phyloP scores from a whole-genome alignment of 108 stramenopile genomes.

The Cylindrotheca fusiformis region DNA sequence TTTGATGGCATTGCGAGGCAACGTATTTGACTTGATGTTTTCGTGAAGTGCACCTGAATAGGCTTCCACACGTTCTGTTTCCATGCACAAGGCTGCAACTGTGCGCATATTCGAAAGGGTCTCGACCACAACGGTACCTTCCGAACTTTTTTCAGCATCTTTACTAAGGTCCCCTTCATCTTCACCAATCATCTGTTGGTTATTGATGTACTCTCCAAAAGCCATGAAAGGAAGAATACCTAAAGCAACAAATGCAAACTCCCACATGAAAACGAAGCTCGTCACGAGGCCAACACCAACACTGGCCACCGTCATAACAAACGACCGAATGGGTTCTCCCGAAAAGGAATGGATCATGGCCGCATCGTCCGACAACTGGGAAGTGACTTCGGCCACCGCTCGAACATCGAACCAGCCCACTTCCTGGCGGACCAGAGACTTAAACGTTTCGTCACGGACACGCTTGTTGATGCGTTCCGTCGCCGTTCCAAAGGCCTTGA shows the following conservation, averaged over 20 bases:
- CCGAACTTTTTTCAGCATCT: conserved; percentile 30
- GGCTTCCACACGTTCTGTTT: conserved; percentile 26
- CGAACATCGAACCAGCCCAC: conserved; percentile 49
- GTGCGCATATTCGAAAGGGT: conserved; percentile 60
- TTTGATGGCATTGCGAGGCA: conserved; percentile 25
- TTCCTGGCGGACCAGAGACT: conserved; percentile 47
- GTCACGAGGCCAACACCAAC: conserved; percentile 57
- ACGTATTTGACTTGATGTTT: conserved; percentile 15
- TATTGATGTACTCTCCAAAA: conserved; percentile 68
- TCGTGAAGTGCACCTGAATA: conserved; percentile 32
- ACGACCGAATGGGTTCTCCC: conserved; percentile 61
- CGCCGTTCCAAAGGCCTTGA: conserved; percentile 56
- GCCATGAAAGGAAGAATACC: conserved; percentile 61
- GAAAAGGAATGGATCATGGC: conserved; percentile 59
- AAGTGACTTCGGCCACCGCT: conserved; percentile 49
- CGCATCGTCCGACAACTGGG: conserved; percentile 68
- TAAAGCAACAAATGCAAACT: conserved; percentile 42
- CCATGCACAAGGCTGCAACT: conserved; percentile 52
- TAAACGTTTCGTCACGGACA: conserved; percentile 56
- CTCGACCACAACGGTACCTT: conserved; percentile 63
- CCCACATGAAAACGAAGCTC: conserved; percentile 67
- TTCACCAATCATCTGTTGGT: conserved; percentile 63
- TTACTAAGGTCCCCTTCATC: conserved; percentile 44
- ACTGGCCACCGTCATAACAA: conserved; percentile 47
- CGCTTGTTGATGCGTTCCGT: conserved; percentile 63